Conservation (phyloP, 305 asterid genomes). For the Ilex paraguariensis region DNA sequence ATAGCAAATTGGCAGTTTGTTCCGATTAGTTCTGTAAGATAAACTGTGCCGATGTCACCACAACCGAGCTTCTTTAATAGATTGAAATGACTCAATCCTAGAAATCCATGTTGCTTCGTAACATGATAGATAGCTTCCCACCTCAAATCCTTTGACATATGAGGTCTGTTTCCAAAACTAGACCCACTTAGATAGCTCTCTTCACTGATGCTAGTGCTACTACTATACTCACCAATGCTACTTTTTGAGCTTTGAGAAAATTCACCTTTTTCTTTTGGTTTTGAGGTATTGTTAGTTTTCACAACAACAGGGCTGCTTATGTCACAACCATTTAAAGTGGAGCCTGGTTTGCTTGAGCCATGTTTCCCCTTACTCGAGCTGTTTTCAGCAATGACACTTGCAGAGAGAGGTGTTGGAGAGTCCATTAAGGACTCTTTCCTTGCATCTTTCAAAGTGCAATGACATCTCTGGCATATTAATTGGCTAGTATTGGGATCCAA, state of each 20-base stretch:
- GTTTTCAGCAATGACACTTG: constrained; percentile 19
- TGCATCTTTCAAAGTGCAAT: constrained; percentile 55
- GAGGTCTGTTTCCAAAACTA: constrained; percentile 59
- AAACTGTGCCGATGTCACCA: constrained; percentile 91
- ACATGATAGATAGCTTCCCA: constrained; percentile 67
- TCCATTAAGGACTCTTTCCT: constrained; percentile 27
- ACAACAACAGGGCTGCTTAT: constrained; percentile 19
- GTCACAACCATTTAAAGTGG: constrained; percentile 25
- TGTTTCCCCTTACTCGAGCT: constrained; percentile 16
- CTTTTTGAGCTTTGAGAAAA: constrained; percentile 83
- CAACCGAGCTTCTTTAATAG: constrained; percentile 85
- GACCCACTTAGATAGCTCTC: constrained; percentile 73
- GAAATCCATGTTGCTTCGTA: constrained; percentile 54
- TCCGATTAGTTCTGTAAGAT: constrained; percentile 77
- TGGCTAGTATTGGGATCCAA: constrained; percentile 28
- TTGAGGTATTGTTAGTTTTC: constrained; percentile 29
- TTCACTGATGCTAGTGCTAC: constrained; percentile 76
- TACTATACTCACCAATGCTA: constrained; percentile 79
- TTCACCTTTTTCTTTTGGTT: constrained; percentile 56
- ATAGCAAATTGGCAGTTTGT: constrained; percentile 72
- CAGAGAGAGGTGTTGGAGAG: constrained; percentile 15
- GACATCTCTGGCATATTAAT: constrained; percentile 74
- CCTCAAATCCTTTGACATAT: constrained; percentile 77
- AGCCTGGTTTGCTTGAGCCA: constrained; percentile 25
- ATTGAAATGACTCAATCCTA: constrained; percentile 74